Evolutionary conservation across 2,329 filamentous ascomycete species (phyloP).

Genomic region (Epichloe coenophiala): DNA sequence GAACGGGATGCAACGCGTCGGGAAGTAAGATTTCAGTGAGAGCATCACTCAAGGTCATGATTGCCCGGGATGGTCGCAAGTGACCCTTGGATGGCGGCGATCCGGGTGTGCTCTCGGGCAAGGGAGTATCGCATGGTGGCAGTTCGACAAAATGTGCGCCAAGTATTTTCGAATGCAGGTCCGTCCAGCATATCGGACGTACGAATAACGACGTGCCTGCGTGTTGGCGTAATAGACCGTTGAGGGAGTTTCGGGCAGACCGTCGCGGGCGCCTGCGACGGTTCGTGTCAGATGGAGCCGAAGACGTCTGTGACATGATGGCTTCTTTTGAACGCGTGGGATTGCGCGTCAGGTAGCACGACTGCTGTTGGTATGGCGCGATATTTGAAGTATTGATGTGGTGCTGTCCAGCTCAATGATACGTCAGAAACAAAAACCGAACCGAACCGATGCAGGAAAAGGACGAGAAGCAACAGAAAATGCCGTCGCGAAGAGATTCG

Average conservation of each 20-base stretch:
- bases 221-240: conserved; percentile 37
- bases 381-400: conserved; percentile 11
- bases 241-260: conserved; percentile 35
- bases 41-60: conserved; percentile 27
- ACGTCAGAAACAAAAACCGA: background rate
- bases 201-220: conserved; percentile 34
- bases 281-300: background rate
- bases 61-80: conserved; percentile 26
- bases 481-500: background rate
- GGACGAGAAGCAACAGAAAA: background rate
- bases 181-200: conserved; percentile 42
- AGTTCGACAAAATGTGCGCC: conserved; percentile 32
- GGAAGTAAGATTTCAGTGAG: conserved; percentile 29
- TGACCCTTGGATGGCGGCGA: conserved; percentile 23
- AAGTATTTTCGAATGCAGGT: conserved; percentile 34
- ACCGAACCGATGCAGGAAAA: background rate
- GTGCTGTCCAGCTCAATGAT: background rate
- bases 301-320: background rate
- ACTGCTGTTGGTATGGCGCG: conserved; percentile 3
- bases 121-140: conserved; percentile 27
- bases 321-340: conserved; percentile 10
- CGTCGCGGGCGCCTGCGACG: conserved; percentile 8
- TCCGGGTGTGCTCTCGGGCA: conserved; percentile 20
- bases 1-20: conserved; percentile 18
- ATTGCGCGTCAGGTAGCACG: conserved; percentile 9